Evolutionary conservation across 192 early-diverging fungal species (phyloP), one percentile per base, ranked within the genome.

Genomic region (Chytriomyces sp.): DNA sequence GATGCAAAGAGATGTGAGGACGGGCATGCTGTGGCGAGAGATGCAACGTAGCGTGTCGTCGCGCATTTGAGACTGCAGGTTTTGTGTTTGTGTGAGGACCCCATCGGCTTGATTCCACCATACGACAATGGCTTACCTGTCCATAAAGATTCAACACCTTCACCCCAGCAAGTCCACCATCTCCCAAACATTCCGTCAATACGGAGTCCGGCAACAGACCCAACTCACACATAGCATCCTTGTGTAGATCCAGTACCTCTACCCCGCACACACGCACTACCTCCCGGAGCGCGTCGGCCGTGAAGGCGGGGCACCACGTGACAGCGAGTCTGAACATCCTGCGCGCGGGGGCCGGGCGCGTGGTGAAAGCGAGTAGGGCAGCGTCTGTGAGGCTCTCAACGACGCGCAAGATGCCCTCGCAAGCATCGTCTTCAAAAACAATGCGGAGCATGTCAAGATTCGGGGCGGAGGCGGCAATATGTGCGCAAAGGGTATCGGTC

Each of bases 371-470:
- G 12, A 84, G 59, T 22, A 77, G 39, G 26, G 33, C 31, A 5
- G 83, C 53, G 0, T 72, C 22, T 22, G 80, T 65, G 28, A 86
- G 72, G 31, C 63, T 65, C 12, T 52, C 52, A 3, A 76, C 75
- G 14, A 79, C 72, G 0, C 55, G 44, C 7, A 78, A 49, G 49
- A 84, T 80, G 12, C 78, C 77, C 33, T 74, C 78, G 52, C 78
- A 82, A 26, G 52, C 73, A 49, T 82, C 78, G 68, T 83, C 80
- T 73, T 86, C 84, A 70, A 83, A 86, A 14, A 83, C 84, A 25
- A 83, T 30, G 30, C 81, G 77, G 3, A 86, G 53, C 73, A 83
- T 77, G 14, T 80, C 70, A 3, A 86, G 37, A 19, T 64, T 60
- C 8, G 70, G 57, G 5, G 77, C 77, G 8, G 76, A 40, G 30